Evolutionary conservation across 352 stramenopile species (phyloP), one percentile per base, ranked within the genome.

Genomic region (Elongisporangium anandrum): DNA sequence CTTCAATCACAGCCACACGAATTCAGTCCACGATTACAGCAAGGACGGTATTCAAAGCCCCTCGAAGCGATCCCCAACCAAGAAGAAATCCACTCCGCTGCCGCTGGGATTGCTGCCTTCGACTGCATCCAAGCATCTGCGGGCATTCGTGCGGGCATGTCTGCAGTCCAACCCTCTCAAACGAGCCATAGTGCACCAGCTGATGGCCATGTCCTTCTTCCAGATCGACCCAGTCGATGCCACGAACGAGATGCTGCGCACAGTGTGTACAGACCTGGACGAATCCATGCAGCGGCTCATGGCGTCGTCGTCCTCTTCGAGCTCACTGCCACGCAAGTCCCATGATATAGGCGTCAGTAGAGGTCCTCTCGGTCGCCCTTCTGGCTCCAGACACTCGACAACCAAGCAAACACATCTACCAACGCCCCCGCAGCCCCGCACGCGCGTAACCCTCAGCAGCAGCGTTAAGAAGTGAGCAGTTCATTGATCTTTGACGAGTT

Each of bases 221-320:
- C 73, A 72, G 8, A 63, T 89, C n/a, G 66, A 88, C 34, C 66
- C 71, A 15, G 63, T 57, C 0, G 66, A 83, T 17, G 78, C 70
- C 22, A 81, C 76, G 0, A 79, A 81, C 34, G 72, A 85, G 22
- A 75, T 85, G 7, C 65, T 88, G n/a, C 76, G 68, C 0, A 72
- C 75, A 3, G 74, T 88, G 12, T 85, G 75, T 53, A 80, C 67
- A 2, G 81, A 87, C 21, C 63, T 91, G 21, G 78, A 89, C 50
- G 72, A 72, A 0, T 88, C 78, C 12, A 92, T 88, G 60, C 64
- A 68, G 13, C 61, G 66, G 0, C 63, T 85, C 15, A 72, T 54
- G 9, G 50, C 15, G 22, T 57, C 57, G 3, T 57, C 57, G 16
- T 20, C 57, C 4, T 50, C 50, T 3, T 56, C 57, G 1, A 57